Evolutionary conservation across 768 basidiomycete species (phyloP).

Genomic region (Pleurotus giganteus): DNA sequence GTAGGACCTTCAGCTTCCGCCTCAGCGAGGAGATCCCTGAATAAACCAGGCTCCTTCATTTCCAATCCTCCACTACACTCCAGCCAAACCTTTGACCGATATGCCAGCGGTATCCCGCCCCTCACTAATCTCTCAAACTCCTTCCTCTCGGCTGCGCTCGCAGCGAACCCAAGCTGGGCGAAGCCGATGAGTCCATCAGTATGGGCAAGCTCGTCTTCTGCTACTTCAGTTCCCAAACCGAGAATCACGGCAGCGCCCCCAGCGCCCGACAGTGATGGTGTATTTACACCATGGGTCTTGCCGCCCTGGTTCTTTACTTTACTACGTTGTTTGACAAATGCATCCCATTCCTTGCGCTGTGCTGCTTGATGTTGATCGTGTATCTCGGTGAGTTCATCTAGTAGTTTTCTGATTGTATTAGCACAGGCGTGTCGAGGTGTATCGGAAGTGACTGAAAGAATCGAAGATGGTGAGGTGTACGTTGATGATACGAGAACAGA

Average conservation of each 20-base stretch:
- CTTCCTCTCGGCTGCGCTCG: conserved; percentile 73
- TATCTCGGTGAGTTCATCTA: conserved; percentile 74
- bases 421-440: conserved; percentile 76
- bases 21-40: conserved; percentile 75
- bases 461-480: conserved; percentile 40
- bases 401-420: conserved; percentile 68
- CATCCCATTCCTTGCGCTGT: conserved; percentile 83
- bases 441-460: conserved; percentile 57
- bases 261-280: conserved; percentile 25
- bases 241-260: conserved; percentile 63
- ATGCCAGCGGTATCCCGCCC: conserved; percentile 82
- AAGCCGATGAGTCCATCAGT: conserved; percentile 88
- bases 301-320: conserved; percentile 39
- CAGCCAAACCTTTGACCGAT: conserved; percentile 86
- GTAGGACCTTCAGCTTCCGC: conserved; percentile 33
- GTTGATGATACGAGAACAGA: conserved; percentile 18
- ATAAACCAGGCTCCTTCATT: conserved; percentile 88
- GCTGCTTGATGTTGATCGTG: conserved; percentile 76
- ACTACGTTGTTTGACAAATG: conserved; percentile 71
- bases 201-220: conserved; percentile 76
- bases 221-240: conserved; percentile 60
- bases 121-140: conserved; percentile 82
- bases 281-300: conserved; percentile 13
- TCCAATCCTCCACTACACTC: conserved; percentile 95
- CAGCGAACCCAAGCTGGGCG: conserved; percentile 78